Conservation (phyloP, 1,284 basidiomycete species). For the Cryptococcus sp. region DNA sequence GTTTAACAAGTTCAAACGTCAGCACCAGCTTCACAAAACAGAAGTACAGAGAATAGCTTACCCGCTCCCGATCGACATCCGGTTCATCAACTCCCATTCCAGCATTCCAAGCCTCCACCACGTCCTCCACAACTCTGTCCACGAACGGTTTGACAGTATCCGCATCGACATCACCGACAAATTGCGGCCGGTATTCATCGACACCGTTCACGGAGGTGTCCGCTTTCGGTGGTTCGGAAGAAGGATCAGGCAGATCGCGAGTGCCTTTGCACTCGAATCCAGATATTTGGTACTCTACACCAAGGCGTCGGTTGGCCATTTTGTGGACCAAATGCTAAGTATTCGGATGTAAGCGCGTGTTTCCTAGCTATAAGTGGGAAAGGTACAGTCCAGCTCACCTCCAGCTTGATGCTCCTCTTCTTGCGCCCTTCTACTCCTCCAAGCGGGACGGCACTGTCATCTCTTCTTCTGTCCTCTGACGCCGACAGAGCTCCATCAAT, state of each 20-base stretch:
- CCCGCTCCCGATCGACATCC: conserved; percentile 35
- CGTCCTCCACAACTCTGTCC: conserved; percentile 39
- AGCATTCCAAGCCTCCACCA: conserved; percentile 32
- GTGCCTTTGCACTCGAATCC: conserved; percentile 39
- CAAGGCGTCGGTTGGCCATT: conserved; percentile 48
- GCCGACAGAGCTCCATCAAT: not conserved
- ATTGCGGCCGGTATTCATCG: conserved; percentile 46
- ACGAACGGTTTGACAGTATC: conserved; percentile 37
- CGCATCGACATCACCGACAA: conserved; percentile 29
- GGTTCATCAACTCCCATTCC: conserved; percentile 21
- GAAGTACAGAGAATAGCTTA: conserved; percentile 4
- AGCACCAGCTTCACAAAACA: not conserved
- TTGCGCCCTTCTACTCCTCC: conserved; percentile 25
- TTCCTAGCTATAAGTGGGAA: not conserved
- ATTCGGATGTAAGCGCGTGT: not conserved
- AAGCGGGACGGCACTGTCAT: not conserved
- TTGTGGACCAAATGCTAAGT: conserved; percentile 48
- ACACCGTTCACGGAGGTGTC: conserved; percentile 35
- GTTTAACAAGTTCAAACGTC: not conserved
- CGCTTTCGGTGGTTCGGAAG: conserved; percentile 23
- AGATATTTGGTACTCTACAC: conserved; percentile 43
- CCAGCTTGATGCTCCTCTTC: conserved; percentile 46
- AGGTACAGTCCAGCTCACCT: conserved; percentile 25
- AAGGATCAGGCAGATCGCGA: conserved; percentile 40
- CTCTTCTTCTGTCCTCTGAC: not conserved